Percentiles rank a stretch among this genome's conserved stretches.
Evolutionary conservation across 345 rosid species (phyloP).

Genomic region (Salix dunnii): DNA sequence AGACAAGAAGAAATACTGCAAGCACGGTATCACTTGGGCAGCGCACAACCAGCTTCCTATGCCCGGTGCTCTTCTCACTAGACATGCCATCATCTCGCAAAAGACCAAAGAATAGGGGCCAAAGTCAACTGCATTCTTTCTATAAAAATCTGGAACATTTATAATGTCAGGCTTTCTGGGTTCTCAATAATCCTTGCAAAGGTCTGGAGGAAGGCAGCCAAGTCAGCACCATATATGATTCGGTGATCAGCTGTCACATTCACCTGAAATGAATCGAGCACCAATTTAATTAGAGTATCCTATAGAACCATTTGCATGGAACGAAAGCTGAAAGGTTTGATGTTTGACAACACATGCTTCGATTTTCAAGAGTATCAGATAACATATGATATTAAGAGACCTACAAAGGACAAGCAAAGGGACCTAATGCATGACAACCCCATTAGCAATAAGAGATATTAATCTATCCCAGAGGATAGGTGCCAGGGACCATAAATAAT

Average conservation of each 20-base stretch:
- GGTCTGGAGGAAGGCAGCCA: slow-evolving; percentile 90
- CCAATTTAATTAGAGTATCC: slow-evolving; percentile 8
- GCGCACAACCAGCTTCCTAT: slow-evolving; percentile 17
- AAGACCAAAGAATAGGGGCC: slow-evolving; percentile 6
- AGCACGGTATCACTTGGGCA: background rate
- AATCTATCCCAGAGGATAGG: background rate
- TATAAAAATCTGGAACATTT: slow-evolving; percentile 22
- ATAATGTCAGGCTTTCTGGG: slow-evolving; percentile 79
- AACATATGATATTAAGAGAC: background rate
- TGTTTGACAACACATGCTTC: background rate
- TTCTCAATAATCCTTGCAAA: slow-evolving; percentile 81
- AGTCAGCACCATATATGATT: slow-evolving; percentile 86
- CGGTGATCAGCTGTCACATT: slow-evolving; percentile 97
- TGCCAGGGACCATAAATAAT: background rate
- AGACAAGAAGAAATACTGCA: slow-evolving; percentile 21
- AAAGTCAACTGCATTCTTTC: slow-evolving; percentile 3
- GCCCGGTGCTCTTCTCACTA: slow-evolving; percentile 8
- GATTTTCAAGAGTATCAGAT: background rate
- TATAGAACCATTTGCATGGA: background rate
- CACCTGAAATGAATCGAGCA: slow-evolving; percentile 48
- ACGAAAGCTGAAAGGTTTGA: background rate
- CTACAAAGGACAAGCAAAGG: background rate
- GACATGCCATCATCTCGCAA: slow-evolving; percentile 6
- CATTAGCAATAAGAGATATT: background rate
- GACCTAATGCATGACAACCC: background rate